Evolutionary conservation across 1,284 basidiomycete genomes (phyloP), one percentile per base, ranked within the genome.

Genomic region (Fomitopsis pinicola): DNA sequence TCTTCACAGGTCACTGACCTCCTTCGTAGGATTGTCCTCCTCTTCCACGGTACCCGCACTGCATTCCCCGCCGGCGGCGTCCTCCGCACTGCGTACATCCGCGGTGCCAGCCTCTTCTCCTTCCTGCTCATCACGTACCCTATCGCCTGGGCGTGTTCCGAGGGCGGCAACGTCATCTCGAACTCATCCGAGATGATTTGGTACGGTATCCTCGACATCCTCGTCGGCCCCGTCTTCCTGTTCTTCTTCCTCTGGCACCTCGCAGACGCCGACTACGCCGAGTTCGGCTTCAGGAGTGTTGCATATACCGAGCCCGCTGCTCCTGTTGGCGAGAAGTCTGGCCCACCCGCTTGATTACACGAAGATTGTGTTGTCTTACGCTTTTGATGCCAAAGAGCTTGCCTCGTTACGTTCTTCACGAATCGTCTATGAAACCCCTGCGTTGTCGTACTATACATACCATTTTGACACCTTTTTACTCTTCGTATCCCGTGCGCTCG

Each of bases 191-290:
- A 78, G 68, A 78, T 78, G 78, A 71, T 83, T 57, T 86, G 82
- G 73, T 87, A 87, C 71, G 86, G 85, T 61, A 74, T 86, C 59
- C 78, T 88, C 58, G 86, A 88, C 70, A 58, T 88, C 26, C 61
- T 87, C 65, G 78, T 82, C 64, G 85, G 81, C 63, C 82, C 83
- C 10, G 69, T 82, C 58, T 83, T 81, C 71, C 68, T 78, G n/a
- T 58, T 74, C 59, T 60, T 68, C 56, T 76, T 72, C 66, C 66
- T 80, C 53, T 72, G 58, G 36, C 63, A 64, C 9, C 54, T 80
- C 45, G 60, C 68, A n/a, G 59, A 22, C 17, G 66, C 77, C 55
- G 71, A 73, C 60, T 69, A 70, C 44, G 60, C 52, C 26, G 42
- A 66, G 7, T 70, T 75, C 48, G 72, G 68, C 54, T 62, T 75